Evolutionary conservation across 164 flowering plant genomes (phyloP), one percentile per base, ranked within the genome.

Genomic region (Vitis riparia): DNA sequence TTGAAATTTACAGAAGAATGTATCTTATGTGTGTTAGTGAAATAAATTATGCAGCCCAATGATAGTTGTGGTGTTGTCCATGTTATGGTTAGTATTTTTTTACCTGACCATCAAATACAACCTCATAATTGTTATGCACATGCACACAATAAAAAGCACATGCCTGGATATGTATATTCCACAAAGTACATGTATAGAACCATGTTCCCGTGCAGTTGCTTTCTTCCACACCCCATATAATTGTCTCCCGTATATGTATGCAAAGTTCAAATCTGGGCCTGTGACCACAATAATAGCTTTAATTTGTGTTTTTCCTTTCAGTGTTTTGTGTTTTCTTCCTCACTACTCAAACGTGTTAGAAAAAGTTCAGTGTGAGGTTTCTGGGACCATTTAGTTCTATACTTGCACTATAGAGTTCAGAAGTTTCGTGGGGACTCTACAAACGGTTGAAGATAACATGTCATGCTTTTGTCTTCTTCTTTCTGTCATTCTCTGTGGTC

Each of bases 351-450:
- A 55, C 32, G 27, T 56, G 53, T 55, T 15, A 49, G 52, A 72
- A 37, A 37, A 59, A 55, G 15, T 8, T 8, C 19, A 8, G 63
- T 44, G 76, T 63, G 64, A 63, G 59, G 15, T 30, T 32, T 62
- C 7, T 9, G 62, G 68, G 72, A 68, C 76, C 72, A 74, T 68
- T n/a, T 63, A 29, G 37, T 56, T 62, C 51, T 57, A 30, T 55
- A 55, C 68, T 56, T 51, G 51, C 59, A 19, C 59, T 15, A 15
- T 6, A 29, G 23, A 57, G 8, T 19, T 62, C 44, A 72, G 77
- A 63, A 68, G 72, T 69, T 64, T 68, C 72, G 48, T 69, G 53
- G 32, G 65, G 58, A 59, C 71, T 58, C 19, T 29, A 62, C 5
- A 15, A 29, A 44, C 44, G 16, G 30, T 66, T 58, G 65, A 37